These are phyloP conservation scores for Russula virescens DNA, from an alignment of 768 basidiomycete genomes.

Conservation along the genomic window DNA sequence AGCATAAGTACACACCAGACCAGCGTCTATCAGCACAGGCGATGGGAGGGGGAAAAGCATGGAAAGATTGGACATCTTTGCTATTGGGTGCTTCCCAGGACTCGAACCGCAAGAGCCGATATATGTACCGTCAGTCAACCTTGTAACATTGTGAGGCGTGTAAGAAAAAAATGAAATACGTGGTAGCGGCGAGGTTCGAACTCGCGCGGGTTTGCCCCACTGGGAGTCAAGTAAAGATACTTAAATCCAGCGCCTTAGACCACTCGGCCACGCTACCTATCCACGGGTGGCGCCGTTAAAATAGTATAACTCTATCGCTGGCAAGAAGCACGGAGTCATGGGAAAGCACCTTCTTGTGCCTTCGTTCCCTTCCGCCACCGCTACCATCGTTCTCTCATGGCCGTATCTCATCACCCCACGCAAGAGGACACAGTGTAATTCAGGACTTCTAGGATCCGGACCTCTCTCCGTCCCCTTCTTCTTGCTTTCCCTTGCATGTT, in stretches of 20 bases:
- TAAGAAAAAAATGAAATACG: conserved; percentile 18
- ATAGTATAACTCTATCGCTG: background rate
- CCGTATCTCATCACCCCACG: too few relatives aligned
- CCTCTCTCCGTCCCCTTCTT: too few relatives aligned
- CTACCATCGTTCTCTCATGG: too few relatives aligned
- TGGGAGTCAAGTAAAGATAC: conserved; percentile 56
- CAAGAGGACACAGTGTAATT: too few relatives aligned
- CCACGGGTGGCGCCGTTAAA: background rate
- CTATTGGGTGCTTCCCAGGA: background rate
- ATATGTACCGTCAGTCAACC: too few relatives aligned
- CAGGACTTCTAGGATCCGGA: too few relatives aligned
- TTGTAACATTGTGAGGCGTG: too few relatives aligned
- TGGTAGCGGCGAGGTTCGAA: conserved; percentile 90
- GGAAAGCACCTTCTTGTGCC: too few relatives aligned
- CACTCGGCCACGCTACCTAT: conserved; percentile 75
- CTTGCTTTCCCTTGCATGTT: too few relatives aligned
- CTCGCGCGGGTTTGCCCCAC: conserved; percentile 83
- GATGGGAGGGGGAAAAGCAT: conserved; percentile 1
- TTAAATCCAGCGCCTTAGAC: conserved; percentile 93
- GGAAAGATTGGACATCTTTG: conserved; percentile 2
- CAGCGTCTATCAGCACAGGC: conserved; percentile 18
- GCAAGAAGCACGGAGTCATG: too few relatives aligned
- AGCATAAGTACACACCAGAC: conserved; percentile 9
- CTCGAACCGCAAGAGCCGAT: too few relatives aligned
- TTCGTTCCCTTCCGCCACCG: too few relatives aligned